Conservation (phyloP, 768 basidiomycete genomes). For the Lentinula sp. region DNA sequence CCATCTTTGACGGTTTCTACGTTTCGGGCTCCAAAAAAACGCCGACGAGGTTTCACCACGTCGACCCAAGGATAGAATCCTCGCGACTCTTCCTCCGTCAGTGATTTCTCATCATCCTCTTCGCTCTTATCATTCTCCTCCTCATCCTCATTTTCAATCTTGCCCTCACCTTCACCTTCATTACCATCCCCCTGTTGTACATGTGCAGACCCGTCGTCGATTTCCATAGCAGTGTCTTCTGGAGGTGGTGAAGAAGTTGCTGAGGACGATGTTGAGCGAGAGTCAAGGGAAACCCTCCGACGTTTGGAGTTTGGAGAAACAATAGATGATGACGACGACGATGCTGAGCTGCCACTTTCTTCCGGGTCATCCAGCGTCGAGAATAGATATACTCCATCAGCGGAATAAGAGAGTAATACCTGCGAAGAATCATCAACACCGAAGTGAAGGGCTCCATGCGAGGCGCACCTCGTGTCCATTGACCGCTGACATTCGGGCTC, state of each 20-base stretch:
- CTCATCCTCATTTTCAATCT: no score
- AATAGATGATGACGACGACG: slow-evolving; percentile 21
- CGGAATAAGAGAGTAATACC: slow-evolving; percentile 59
- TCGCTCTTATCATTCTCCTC: slow-evolving; percentile 16
- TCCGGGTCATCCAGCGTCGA: slow-evolving; percentile 61
- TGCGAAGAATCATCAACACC: slow-evolving; percentile 20
- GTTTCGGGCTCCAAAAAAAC: slow-evolving; percentile 70
- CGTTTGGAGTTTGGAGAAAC: slow-evolving; percentile 22
- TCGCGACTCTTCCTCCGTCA: slow-evolving; percentile 18
- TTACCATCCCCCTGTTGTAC: slow-evolving; percentile 19
- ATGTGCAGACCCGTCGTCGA: slow-evolving; percentile 22
- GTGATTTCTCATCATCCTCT: slow-evolving; percentile 22
- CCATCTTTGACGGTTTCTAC: slow-evolving; percentile 86
- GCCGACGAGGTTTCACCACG: slow-evolving; percentile 54
- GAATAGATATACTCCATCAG: slow-evolving; percentile 67
- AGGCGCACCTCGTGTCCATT: slow-evolving; percentile 69
- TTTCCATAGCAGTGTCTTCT: slow-evolving; percentile 15
- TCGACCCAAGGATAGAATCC: slow-evolving; percentile 32
- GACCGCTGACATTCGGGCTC: slow-evolving; percentile 59
- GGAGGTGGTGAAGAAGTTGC: not conserved
- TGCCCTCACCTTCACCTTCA: slow-evolving; percentile 22
- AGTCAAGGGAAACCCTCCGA: slow-evolving; percentile 13
- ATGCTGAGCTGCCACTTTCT: slow-evolving; percentile 14
- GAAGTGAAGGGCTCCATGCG: not conserved
- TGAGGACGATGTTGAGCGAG: slow-evolving; percentile 8